phyloP scores from a whole-genome alignment of 164 flowering plant species.

The Stephania cephalantha region DNA sequence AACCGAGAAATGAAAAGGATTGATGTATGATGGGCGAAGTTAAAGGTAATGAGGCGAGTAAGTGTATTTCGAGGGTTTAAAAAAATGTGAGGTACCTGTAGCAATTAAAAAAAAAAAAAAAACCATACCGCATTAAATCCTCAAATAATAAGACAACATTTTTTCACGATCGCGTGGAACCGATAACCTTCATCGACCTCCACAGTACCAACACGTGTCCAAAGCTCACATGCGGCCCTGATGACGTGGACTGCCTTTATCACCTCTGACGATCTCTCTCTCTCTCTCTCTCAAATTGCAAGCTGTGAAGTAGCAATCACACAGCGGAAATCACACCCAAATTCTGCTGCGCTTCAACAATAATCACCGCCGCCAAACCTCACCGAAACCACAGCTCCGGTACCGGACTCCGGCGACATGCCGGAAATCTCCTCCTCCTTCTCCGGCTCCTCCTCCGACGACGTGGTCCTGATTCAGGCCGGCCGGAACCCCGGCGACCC shows the following conservation, averaged over 20 bases:
- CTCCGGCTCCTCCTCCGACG: slow-evolving; percentile 30
- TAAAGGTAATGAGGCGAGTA: no score
- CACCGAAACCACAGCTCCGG: no score
- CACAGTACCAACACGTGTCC: neutral
- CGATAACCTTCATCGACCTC: neutral
- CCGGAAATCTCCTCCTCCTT: neutral
- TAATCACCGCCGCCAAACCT: no score
- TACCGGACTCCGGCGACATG: neutral
- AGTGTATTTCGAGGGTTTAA: no score
- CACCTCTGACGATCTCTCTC: neutral
- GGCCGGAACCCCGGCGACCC: slow-evolving; percentile 34
- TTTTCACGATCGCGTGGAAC: neutral
- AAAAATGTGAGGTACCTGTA: no score
- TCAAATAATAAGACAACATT: neutral
- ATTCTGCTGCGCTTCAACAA: neutral
- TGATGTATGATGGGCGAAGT: no score
- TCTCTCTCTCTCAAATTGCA: neutral
- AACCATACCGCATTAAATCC: neutral
- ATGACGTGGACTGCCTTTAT: neutral
- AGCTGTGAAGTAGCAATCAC: neutral
- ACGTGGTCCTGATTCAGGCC: slow-evolving; percentile 42
- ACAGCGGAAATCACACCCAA: neutral
- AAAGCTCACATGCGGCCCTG: neutral
- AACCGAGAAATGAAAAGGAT: no score
- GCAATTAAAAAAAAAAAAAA: no score